These are phyloP conservation scores for Chalciporus piperatus DNA, from an alignment of 768 basidiomycete species.

Conservation along the genomic window DNA sequence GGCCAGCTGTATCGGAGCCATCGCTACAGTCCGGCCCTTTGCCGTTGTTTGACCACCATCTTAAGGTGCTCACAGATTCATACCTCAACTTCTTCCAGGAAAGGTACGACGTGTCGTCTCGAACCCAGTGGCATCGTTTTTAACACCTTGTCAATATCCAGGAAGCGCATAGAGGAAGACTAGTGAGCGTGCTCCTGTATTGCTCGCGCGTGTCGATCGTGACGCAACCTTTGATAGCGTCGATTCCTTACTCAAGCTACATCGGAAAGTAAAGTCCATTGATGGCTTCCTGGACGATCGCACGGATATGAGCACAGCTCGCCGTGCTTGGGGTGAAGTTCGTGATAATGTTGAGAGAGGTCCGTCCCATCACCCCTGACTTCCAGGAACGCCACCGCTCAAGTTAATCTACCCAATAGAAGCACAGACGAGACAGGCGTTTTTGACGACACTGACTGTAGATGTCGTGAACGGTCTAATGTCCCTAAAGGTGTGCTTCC, in stretches of 20 bases:
- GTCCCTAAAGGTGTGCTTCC: conserved; percentile 54
- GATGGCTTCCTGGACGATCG: conserved; percentile 76
- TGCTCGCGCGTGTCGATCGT: not conserved
- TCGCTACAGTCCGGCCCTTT: conserved; percentile 48
- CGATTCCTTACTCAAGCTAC: conserved; percentile 69
- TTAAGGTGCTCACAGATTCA: conserved; percentile 63
- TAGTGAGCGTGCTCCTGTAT: conserved; percentile 52
- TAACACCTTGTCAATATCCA: conserved; percentile 31
- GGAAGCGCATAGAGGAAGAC: conserved; percentile 79
- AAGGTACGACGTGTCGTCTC: conserved; percentile 49
- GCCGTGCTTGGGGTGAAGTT: conserved; percentile 80
- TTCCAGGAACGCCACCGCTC: not conserved
- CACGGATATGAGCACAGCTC: conserved; percentile 56
- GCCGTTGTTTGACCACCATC: conserved; percentile 69
- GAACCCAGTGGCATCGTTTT: conserved; percentile 13
- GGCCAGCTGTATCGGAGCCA: conserved; percentile 29
- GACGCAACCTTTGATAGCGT: conserved; percentile 44
- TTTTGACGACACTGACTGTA: conserved; percentile 62
- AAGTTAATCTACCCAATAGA: conserved; percentile 44
- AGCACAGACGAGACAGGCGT: conserved; percentile 77
- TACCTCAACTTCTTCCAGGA: conserved; percentile 86
- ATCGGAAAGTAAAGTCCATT: conserved; percentile 65
- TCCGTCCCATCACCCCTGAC: conserved; percentile 28
- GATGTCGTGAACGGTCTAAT: conserved; percentile 75
- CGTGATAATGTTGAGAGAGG: conserved; percentile 85